These are phyloP conservation scores for Plantago major DNA, from an alignment of 257 asterid genomes.

Conservation along the genomic window DNA sequence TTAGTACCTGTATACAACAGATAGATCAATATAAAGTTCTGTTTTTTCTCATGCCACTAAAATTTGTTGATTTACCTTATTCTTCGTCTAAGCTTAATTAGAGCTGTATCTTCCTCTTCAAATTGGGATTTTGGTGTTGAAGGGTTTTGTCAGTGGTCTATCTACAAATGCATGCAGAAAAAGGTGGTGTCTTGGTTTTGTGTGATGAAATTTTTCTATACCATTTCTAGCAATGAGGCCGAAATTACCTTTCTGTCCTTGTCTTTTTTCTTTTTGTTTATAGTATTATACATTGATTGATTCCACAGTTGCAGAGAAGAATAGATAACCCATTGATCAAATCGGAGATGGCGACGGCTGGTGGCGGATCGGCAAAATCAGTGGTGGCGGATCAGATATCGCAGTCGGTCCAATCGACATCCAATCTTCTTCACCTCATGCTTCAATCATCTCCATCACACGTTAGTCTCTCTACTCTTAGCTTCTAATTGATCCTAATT, in stretches of 20 bases:
- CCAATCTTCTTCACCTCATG: slow-evolving; percentile 93
- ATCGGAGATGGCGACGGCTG: slow-evolving; percentile 23
- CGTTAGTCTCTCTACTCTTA: slow-evolving; percentile 20
- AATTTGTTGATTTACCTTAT: too few species aligned
- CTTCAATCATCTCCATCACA: slow-evolving; percentile 77
- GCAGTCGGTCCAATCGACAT: slow-evolving; percentile 70
- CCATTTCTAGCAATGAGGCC: background rate
- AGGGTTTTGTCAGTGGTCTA: too few species aligned
- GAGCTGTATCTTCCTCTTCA: background rate
- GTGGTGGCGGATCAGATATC: slow-evolving; percentile 74
- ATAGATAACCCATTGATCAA: too few species aligned
- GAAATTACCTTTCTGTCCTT: background rate
- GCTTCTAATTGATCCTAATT: too few species aligned
- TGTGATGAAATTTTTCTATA: background rate
- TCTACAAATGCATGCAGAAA: background rate
- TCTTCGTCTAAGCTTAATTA: too few species aligned
- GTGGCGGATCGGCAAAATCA: slow-evolving; percentile 55
- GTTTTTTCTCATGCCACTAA: too few species aligned
- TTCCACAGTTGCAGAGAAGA: too few species aligned
- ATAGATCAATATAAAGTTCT: too few species aligned
- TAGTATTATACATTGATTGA: too few species aligned
- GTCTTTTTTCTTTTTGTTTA: too few species aligned
- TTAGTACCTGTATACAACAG: too few species aligned
- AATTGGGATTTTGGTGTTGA: background rate
- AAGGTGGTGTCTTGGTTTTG: background rate